Conservation (phyloP, 805 yeast species). For the Saccharomycopsis sp. region DNA sequence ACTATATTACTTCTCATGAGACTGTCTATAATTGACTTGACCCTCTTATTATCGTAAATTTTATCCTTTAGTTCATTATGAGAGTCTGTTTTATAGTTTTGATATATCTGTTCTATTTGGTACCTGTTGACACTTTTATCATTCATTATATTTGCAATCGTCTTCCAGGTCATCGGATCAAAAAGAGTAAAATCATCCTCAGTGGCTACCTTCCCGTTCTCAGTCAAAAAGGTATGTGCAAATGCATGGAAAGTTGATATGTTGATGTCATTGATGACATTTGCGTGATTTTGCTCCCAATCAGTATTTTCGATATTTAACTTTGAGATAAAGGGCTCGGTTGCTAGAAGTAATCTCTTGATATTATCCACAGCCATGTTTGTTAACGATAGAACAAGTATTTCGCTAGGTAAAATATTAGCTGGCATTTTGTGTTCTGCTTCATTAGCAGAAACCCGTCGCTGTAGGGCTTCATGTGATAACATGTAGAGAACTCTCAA, state of each 20-base stretch:
- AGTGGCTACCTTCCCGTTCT: slow-evolving; percentile 28
- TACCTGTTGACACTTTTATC: not conserved
- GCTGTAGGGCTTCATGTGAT: slow-evolving; percentile 5
- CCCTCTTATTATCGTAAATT: slow-evolving; percentile 22
- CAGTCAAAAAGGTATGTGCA: slow-evolving; percentile 43
- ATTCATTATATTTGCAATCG: slow-evolving; percentile 33
- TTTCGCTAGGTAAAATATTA: slow-evolving; percentile 41
- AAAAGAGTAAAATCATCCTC: slow-evolving; percentile 33
- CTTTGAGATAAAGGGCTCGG: not conserved
- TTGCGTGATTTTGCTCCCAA: slow-evolving; percentile 5
- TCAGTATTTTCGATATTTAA: not conserved
- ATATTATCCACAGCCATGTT: slow-evolving; percentile 56
- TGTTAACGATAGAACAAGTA: slow-evolving; percentile 60
- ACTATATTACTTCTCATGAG: slow-evolving; percentile 21
- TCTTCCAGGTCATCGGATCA: slow-evolving; percentile 51
- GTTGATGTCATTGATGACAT: slow-evolving; percentile 29
- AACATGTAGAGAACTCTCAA: not conserved
- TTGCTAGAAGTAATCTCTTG: slow-evolving; percentile 19
- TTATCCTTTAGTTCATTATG: slow-evolving; percentile 23
- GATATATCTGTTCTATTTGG: not conserved
- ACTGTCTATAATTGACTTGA: slow-evolving; percentile 1
- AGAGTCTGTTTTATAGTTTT: not conserved
- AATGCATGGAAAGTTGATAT: slow-evolving; percentile 61
- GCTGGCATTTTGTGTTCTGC: not conserved
- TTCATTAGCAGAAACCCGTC: slow-evolving; percentile 20